Evolutionary conservation across 176 grass and related monocot species (phyloP).

Genomic region (Aegilops bicornis): DNA sequence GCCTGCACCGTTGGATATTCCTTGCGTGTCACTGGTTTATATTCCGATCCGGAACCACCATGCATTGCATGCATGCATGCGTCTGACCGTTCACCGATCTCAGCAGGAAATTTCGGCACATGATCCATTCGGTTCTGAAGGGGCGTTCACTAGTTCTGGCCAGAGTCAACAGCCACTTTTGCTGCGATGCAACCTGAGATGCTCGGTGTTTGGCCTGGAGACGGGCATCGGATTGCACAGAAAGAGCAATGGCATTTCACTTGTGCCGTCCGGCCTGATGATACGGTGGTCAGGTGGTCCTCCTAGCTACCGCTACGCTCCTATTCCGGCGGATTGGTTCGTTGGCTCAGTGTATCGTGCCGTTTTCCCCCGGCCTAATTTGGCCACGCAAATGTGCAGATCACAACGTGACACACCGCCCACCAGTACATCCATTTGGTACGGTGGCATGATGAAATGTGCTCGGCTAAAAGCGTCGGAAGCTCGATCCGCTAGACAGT

Average conservation of each 20-base stretch:
- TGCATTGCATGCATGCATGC: not conserved
- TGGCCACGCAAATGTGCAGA: constrained; percentile 23
- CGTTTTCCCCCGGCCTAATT: not conserved
- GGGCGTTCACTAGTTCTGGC: not conserved
- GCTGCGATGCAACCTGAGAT: not conserved
- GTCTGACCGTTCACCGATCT: not conserved
- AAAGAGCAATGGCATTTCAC: constrained; percentile 21
- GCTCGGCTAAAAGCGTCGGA: not conserved
- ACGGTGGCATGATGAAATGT: not conserved
- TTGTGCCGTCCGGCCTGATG: not conserved
- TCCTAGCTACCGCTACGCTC: not conserved
- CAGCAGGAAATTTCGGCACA: not conserved
- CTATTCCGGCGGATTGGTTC: not conserved
- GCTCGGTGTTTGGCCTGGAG: not conserved
- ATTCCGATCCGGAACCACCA: constrained; percentile 3
- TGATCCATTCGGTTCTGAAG: not conserved
- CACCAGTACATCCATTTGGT: not conserved
- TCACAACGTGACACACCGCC: not conserved
- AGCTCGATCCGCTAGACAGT: too few relatives aligned
- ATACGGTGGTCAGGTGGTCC: not conserved
- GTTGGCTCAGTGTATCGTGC: not conserved
- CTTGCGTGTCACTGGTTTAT: not conserved
- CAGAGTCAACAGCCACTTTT: not conserved
- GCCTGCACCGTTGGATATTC: constrained; percentile 9
- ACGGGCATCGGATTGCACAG: not conserved